phyloP scores from a whole-genome alignment of 208 protist species.

The Leishmania lainsoni region DNA sequence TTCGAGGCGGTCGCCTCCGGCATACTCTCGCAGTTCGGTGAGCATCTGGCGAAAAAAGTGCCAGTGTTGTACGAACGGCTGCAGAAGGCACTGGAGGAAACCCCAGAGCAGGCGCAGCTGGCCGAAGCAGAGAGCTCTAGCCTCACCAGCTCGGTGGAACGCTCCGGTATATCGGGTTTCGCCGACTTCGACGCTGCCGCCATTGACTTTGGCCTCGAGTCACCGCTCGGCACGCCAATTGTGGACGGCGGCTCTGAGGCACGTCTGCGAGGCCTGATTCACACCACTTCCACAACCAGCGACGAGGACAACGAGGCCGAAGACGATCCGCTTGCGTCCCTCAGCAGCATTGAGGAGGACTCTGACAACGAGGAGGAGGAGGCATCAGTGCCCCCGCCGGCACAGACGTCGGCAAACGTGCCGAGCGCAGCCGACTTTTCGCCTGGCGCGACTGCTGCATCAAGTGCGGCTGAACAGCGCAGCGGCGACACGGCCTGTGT shows the following conservation, averaged over 20 bases:
- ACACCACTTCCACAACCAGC: slow-evolving; percentile 1
- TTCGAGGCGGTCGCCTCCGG: slow-evolving; percentile 32
- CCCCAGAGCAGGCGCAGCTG: slow-evolving; percentile 68
- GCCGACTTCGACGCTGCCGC: slow-evolving; percentile 37
- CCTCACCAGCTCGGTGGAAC: slow-evolving; percentile 67
- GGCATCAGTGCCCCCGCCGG: not conserved
- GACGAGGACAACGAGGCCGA: slow-evolving; percentile 10
- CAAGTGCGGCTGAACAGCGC: slow-evolving; percentile 13
- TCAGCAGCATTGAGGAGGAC: slow-evolving; percentile 26
- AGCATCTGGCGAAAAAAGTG: slow-evolving; percentile 21
- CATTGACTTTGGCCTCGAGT: slow-evolving; percentile 58
- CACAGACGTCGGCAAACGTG: too few relatives aligned
- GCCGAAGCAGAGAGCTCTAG: slow-evolving; percentile 68
- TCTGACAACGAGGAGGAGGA: slow-evolving; percentile 19
- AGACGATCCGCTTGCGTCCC: slow-evolving; percentile 23
- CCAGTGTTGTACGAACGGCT: slow-evolving; percentile 46
- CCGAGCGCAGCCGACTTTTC: slow-evolving; percentile 2
- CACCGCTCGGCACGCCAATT: slow-evolving; percentile 12
- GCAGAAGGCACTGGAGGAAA: slow-evolving; percentile 48
- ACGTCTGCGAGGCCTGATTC: slow-evolving; percentile 16
- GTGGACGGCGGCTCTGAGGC: slow-evolving; percentile 23
- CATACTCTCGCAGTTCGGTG: slow-evolving; percentile 38
- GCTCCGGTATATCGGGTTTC: slow-evolving; percentile 17
- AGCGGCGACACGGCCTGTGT: not conserved
- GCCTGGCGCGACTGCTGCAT: not conserved